phyloP scores from a whole-genome alignment of 495 filamentous ascomycete genomes.

The Ascobolus immersus region DNA sequence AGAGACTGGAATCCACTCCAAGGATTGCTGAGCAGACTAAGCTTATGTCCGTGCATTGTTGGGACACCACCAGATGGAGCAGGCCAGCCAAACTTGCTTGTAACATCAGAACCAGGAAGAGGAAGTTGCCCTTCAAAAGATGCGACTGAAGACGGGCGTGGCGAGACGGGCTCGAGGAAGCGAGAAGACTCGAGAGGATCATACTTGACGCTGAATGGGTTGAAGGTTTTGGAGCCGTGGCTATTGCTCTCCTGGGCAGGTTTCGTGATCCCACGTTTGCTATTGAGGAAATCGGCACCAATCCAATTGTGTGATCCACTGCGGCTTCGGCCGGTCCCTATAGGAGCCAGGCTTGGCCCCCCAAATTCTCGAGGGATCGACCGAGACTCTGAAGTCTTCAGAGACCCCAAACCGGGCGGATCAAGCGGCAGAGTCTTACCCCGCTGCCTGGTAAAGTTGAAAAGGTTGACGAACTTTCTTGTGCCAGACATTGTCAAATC shows the following conservation, averaged over 20 bases:
- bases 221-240: conserved; percentile 20
- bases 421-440: conserved; percentile 45
- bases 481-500: conserved; percentile 17
- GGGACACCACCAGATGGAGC: no score
- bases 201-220: conserved; percentile 34
- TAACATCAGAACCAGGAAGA: conserved; percentile 50
- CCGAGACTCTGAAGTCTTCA: conserved; percentile 55
- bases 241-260: conserved; percentile 14
- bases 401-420: conserved; percentile 36
- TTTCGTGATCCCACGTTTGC: conserved; percentile 18
- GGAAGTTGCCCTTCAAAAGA: conserved; percentile 48
- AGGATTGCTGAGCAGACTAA: conserved; percentile 29
- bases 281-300: conserved; percentile 22
- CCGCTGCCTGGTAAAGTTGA: conserved; percentile 44
- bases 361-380: conserved; percentile 44
- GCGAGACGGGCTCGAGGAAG: conserved; percentile 38
- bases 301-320: conserved; percentile 37
- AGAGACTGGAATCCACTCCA: conserved; percentile 23
- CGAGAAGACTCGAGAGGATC: conserved; percentile 31
- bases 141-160: conserved; percentile 51
- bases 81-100: conserved; percentile 40
- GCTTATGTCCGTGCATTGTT: conserved; percentile 20
- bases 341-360: conserved; percentile 33
- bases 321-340: conserved; percentile 33
- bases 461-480: conserved; percentile 32